Conservation (phyloP, 768 basidiomycete species). For the Lactarius akahatsu region DNA sequence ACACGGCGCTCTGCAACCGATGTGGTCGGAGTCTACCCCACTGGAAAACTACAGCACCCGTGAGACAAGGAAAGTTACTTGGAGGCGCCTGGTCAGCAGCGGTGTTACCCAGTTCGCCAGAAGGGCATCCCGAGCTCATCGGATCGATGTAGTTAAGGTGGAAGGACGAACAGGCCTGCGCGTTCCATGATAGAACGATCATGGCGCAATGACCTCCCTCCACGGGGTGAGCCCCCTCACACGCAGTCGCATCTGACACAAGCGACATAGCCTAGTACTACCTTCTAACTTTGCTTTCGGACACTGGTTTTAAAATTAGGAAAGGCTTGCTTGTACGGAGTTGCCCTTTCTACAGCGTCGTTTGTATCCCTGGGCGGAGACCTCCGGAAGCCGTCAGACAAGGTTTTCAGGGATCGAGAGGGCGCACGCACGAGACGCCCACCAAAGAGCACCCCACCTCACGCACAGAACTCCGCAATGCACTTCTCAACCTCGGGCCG, state of each 20-base stretch:
- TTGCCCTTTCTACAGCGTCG: background rate
- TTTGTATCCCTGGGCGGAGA: slow-evolving; percentile 28
- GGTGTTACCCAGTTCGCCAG: background rate
- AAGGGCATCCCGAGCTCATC: background rate
- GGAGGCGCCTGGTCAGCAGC: background rate
- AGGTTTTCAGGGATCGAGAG: slow-evolving; percentile 75
- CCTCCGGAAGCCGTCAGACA: slow-evolving; percentile 49
- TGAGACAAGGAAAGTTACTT: background rate
- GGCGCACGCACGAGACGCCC: slow-evolving; percentile 66
- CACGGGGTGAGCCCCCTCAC: background rate
- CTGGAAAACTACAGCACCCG: background rate
- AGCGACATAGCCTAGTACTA: background rate
- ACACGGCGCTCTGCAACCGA: background rate
- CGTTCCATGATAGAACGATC: background rate
- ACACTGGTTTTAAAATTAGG: background rate
- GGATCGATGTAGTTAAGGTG: background rate
- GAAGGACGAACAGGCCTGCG: background rate
- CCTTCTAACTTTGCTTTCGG: slow-evolving; percentile 6
- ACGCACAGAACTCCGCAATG: slow-evolving; percentile 70
- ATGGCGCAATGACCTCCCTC: background rate
- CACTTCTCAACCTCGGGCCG: slow-evolving; percentile 91
- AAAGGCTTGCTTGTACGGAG: background rate
- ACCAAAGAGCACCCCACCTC: slow-evolving; percentile 85
- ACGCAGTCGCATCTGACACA: background rate
- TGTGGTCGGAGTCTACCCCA: background rate